phyloP scores from a whole-genome alignment of 2,329 filamentous ascomycete species.

The Tolypocladium album region DNA sequence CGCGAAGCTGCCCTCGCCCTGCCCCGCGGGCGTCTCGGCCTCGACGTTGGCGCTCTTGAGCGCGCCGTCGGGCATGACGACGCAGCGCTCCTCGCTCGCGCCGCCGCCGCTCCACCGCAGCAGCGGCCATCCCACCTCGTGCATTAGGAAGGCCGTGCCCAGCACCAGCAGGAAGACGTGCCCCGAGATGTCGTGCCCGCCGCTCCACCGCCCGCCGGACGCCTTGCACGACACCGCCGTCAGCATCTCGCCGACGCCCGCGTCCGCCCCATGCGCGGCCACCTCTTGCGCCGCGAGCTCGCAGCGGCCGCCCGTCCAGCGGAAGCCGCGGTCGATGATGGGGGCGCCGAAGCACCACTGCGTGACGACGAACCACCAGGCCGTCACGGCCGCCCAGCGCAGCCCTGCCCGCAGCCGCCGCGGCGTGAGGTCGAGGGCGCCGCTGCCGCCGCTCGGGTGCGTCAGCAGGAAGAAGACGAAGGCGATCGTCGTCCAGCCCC shows the following conservation, averaged over 20 bases:
- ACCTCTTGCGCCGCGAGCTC: constrained; percentile 43
- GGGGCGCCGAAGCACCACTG: constrained; percentile 95
- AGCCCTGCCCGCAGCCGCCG: constrained; percentile 44
- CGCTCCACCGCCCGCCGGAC: constrained; percentile 73
- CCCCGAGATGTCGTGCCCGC: constrained; percentile 93
- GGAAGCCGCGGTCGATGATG: constrained; percentile 81
- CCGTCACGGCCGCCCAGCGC: constrained; percentile 63
- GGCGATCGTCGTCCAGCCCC: constrained; percentile 77
- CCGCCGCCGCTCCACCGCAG: constrained; percentile 26
- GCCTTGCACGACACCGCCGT: constrained; percentile 75
- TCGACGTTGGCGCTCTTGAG: constrained; percentile 48
- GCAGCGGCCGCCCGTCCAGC: constrained; percentile 80
- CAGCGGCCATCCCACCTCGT: constrained; percentile 62
- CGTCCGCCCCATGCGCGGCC: constrained; percentile 26
- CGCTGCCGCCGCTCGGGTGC: constrained; percentile 43
- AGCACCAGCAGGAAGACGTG: constrained; percentile 90
- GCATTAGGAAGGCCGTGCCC: constrained; percentile 67
- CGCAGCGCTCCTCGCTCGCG: constrained; percentile 49
- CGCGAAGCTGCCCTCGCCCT: constrained; percentile 12
- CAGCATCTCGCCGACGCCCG: constrained; percentile 41
- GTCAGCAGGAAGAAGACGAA: constrained; percentile 60
- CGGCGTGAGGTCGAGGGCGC: constrained; percentile 11
- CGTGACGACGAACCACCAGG: constrained; percentile 75
- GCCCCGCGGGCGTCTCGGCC: constrained; percentile 13
- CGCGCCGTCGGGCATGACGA: constrained; percentile 57